Evolutionary conservation across 192 early-diverging fungal genomes (phyloP).

Genomic region (Coemansia sp.): DNA sequence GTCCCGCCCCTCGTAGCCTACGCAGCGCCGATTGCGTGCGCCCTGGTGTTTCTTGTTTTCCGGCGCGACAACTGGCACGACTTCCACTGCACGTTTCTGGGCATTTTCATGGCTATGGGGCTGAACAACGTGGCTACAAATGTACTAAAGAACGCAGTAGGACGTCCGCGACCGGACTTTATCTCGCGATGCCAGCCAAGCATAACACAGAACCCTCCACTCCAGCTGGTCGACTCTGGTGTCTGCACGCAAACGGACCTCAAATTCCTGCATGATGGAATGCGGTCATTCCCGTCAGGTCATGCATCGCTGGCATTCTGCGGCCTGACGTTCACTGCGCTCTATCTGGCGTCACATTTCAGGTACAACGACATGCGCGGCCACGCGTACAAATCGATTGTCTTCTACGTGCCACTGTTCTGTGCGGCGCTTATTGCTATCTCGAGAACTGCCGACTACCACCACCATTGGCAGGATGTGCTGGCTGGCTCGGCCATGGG

Average conservation of each 20-base stretch:
- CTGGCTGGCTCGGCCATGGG: constrained; percentile 59
- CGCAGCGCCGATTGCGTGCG: constrained; percentile 33
- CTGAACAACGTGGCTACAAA: constrained; percentile 57
- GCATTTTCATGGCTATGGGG: constrained; percentile 51
- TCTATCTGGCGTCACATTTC: constrained; percentile 74
- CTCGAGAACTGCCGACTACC: constrained; percentile 65
- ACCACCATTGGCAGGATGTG: constrained; percentile 69
- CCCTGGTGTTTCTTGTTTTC: constrained; percentile 41
- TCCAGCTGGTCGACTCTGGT: constrained; percentile 60
- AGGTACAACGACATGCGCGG: constrained; percentile 65
- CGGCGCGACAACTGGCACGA: constrained; percentile 54
- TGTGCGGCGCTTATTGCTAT: constrained; percentile 60
- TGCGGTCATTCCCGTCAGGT: constrained; percentile 84
- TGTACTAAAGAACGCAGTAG: constrained; percentile 56
- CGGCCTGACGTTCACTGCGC: constrained; percentile 66
- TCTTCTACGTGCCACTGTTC: constrained; percentile 50
- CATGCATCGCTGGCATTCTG: constrained; percentile 80
- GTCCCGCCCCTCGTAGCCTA: constrained; percentile 49
- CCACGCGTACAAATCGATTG: constrained; percentile 67
- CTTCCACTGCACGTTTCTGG: constrained; percentile 52
- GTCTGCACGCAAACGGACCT: constrained; percentile 64
- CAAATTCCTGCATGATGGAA: constrained; percentile 67
- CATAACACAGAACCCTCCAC: constrained; percentile 51
- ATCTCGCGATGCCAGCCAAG: constrained; percentile 52
- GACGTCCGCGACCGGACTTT: constrained; percentile 71